These are phyloP conservation scores for Ceratocystis eucalypticola DNA, from an alignment of 2,329 filamentous ascomycete genomes.

Conservation along the genomic window DNA sequence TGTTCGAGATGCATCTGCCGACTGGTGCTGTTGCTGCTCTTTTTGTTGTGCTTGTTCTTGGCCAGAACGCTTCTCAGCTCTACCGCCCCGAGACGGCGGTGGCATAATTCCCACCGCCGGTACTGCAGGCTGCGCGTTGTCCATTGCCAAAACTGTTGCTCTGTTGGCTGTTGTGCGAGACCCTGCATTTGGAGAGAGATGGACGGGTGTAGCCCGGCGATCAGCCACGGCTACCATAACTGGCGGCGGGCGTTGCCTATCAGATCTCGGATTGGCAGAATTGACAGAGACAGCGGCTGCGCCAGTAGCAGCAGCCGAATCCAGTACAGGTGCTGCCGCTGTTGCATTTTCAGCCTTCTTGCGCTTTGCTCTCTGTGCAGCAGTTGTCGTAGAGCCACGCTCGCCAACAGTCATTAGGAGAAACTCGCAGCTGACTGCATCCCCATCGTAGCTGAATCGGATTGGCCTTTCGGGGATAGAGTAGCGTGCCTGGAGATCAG, in stretches of 20 bases:
- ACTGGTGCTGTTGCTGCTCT: not conserved
- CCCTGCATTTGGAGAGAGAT: not conserved
- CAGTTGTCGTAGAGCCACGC: slow-evolving; percentile 30
- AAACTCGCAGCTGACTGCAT: slow-evolving; percentile 60
- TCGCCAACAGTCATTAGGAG: slow-evolving; percentile 73
- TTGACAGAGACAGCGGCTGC: not conserved
- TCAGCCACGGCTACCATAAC: not conserved
- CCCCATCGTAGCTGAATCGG: slow-evolving; percentile 55
- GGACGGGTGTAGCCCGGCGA: slow-evolving; percentile 1
- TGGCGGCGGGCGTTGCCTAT: not conserved
- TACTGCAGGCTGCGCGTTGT: slow-evolving; percentile 27
- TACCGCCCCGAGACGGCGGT: slow-evolving; percentile 23
- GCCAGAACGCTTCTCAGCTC: not conserved
- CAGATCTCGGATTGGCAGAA: not conserved
- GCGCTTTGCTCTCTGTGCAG: slow-evolving; percentile 35
- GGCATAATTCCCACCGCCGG: slow-evolving; percentile 23
- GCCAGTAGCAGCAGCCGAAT: slow-evolving; percentile 22
- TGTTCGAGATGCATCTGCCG: slow-evolving; percentile 1
- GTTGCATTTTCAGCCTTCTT: slow-evolving; percentile 9
- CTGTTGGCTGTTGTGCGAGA: not conserved
- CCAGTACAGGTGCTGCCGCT: slow-evolving; percentile 21
- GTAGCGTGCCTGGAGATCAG: slow-evolving; percentile 54
- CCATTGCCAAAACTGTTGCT: not conserved
- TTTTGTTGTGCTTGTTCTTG: not conserved
- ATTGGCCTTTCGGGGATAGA: slow-evolving; percentile 58